Conservation (phyloP, 1,139 yeast species). For the Debaryomyces nepalensis region DNA sequence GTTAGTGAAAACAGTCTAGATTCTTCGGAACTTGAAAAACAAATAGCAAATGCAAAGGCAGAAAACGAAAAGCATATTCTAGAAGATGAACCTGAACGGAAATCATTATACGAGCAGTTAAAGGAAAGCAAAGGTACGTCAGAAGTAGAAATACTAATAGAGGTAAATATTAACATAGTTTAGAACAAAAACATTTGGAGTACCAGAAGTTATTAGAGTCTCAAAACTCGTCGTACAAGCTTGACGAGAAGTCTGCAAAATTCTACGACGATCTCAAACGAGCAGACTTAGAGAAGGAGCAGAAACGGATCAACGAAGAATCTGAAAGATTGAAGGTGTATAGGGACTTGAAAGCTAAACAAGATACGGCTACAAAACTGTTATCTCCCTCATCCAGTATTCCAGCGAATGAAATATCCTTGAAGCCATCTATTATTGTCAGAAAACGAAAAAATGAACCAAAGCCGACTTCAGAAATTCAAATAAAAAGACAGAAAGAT, state of each 20-base stretch:
- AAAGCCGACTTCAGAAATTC: not conserved
- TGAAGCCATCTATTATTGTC: slow-evolving; percentile 1
- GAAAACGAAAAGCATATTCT: slow-evolving; percentile 4
- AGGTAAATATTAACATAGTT: slow-evolving; percentile 18
- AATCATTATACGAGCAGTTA: slow-evolving; percentile 43
- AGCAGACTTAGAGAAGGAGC: slow-evolving; percentile 23
- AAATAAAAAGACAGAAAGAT: not conserved
- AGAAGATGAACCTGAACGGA: slow-evolving; percentile 27
- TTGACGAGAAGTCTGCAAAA: slow-evolving; percentile 35
- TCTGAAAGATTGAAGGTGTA: slow-evolving; percentile 17
- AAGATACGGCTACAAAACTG: not conserved
- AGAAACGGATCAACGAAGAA: slow-evolving; percentile 16
- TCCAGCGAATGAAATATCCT: not conserved
- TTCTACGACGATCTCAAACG: slow-evolving; percentile 30
- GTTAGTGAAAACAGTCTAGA: slow-evolving; percentile 11
- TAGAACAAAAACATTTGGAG: slow-evolving; percentile 37
- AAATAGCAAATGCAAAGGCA: slow-evolving; percentile 4
- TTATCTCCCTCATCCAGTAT: not conserved
- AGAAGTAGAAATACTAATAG: slow-evolving; percentile 9
- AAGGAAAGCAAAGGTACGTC: slow-evolving; percentile 38
- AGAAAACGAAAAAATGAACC: not conserved
- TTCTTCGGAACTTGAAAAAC: slow-evolving; percentile 1
- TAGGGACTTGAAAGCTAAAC: slow-evolving; percentile 16
- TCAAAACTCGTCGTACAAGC: slow-evolving; percentile 43
- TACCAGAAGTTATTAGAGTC: slow-evolving; percentile 38